Conservation (phyloP, 2,329 filamentous ascomycete species). For the Plectosphaerella plurivora region DNA sequence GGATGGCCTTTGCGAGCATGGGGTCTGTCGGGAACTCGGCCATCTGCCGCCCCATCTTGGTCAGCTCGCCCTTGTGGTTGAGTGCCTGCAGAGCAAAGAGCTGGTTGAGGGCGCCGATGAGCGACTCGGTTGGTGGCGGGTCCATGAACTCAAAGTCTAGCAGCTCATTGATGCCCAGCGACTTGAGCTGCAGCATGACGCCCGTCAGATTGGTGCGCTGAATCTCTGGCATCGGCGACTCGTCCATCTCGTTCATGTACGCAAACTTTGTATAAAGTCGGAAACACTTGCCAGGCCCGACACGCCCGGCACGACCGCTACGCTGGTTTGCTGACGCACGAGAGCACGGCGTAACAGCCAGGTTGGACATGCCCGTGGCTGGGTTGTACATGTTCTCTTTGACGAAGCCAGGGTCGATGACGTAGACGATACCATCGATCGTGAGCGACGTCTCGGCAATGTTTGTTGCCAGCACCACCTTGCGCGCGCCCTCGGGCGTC, state of each 20-base stretch:
- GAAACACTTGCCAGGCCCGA: constrained; percentile 89
- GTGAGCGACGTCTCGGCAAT: constrained; percentile 96
- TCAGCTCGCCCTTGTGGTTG: constrained; percentile 83
- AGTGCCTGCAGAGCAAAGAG: constrained; percentile 87
- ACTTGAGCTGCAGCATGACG: constrained; percentile 82
- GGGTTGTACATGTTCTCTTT: constrained; percentile 96
- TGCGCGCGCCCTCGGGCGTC: constrained; percentile 77
- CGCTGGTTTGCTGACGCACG: constrained; percentile 90
- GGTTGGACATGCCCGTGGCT: constrained; percentile 83
- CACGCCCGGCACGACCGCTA: constrained; percentile 87
- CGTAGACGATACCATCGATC: constrained; percentile 93
- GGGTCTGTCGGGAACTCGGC: constrained; percentile 91
- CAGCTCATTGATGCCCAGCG: constrained; percentile 85
- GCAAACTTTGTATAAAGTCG: constrained; percentile 90
- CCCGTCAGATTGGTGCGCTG: constrained; percentile 83
- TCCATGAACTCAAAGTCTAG: constrained; percentile 97
- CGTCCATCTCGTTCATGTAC: constrained; percentile 91
- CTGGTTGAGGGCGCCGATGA: constrained; percentile 85
- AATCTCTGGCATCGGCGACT: constrained; percentile 89
- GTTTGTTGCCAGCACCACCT: constrained; percentile 92
- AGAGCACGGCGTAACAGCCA: constrained; percentile 88
- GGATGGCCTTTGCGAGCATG: constrained; percentile 83
- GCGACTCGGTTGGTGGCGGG: constrained; percentile 80
- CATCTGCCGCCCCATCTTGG: constrained; percentile 89
- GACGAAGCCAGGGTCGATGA: constrained; percentile 91